Evolutionary conservation across 352 stramenopile species (phyloP), one percentile per base, ranked within the genome.

Genomic region (Globisporangium emineosum): DNA sequence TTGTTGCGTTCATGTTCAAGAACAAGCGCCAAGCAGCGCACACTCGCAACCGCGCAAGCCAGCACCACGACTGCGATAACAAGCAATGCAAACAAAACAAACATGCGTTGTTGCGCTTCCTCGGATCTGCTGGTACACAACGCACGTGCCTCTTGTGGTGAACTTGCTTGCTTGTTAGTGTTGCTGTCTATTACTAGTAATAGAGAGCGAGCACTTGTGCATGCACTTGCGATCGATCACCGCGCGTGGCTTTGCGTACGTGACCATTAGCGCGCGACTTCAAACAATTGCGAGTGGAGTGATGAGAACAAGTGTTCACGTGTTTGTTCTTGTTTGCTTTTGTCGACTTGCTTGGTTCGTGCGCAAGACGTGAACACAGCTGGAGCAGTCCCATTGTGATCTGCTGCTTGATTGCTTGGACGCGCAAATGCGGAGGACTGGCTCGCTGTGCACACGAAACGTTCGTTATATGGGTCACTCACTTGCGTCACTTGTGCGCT

Each of bases 401-500:
- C 40, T 47, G 40, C 40, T 19, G 15, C 37, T n/a, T 45, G 37
- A 45, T 45, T n/a, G 37, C 37, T 45, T 45, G 37, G n/a, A 45
- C 13, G 37, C 37, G 15, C 37, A 45, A 45, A n/a, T 45, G 37
- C 37, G 17, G n/a, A n/a, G n/a, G n/a, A 47, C 40, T 47, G 40
- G 21, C 40, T 47, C 40, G 40, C 47, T 19, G 50, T n/a, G 50
- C 27, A 32, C 50, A 25, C 50, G 27, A 56, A 56, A n/a, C 40
- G 17, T 47, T 47, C 3, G n/a, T n/a, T n/a, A n/a, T n/a, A n/a
- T 21, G 40, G 37, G 40, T 47, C 27, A 53, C 30, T 19, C 53
- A 47, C 53, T 59, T 42, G 32, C 53, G 32, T 35, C 53, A 58
- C 29, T 58, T 43, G 17, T 25, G 52, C 15, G 30, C 21, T 42